Evolutionary conservation across 495 filamentous ascomycete genomes (phyloP).

Genomic region (Monascus purpureus): DNA sequence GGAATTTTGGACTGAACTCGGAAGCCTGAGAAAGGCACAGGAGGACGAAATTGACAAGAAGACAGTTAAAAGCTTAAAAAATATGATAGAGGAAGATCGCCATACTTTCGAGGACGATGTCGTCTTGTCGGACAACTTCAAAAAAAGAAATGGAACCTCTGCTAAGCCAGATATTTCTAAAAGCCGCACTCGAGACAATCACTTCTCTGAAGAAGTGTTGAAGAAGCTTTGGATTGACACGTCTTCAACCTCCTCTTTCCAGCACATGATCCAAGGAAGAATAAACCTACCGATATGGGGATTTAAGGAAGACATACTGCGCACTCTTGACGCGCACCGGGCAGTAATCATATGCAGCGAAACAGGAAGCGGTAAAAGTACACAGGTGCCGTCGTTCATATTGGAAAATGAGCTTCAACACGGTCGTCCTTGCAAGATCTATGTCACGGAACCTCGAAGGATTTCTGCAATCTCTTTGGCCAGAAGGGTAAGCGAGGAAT

Average conservation of each 20-base stretch:
- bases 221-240: conserved; percentile 61
- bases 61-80: conserved; percentile 38
- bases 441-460: conserved; percentile 88
- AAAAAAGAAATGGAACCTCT: conserved; percentile 43
- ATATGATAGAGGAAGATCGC: conserved; percentile 27
- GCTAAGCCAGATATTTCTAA: conserved; percentile 27
- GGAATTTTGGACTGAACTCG: conserved; percentile 72
- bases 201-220: conserved; percentile 32
- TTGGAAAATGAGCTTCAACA: conserved; percentile 73
- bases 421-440: conserved; percentile 76
- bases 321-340: conserved; percentile 58
- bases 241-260: conserved; percentile 38
- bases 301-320: conserved; percentile 62
- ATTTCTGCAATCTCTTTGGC: conserved; percentile 94
- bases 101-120: conserved; percentile 50
- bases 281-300: conserved; percentile 79
- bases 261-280: conserved; percentile 38
- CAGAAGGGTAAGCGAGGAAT: conserved; percentile 79
- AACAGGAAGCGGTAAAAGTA: conserved; percentile 95
- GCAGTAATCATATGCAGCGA: conserved; percentile 88
- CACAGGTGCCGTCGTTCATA: conserved; percentile 85
- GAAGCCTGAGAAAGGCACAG: conserved; percentile 50
- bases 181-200: conserved; percentile 22
- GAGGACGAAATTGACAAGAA: conserved; percentile 54
- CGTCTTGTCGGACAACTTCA: conserved; percentile 54